Evolutionary conservation across 768 basidiomycete genomes (phyloP).

Genomic region (Hygrophoropsis aurantiaca): DNA sequence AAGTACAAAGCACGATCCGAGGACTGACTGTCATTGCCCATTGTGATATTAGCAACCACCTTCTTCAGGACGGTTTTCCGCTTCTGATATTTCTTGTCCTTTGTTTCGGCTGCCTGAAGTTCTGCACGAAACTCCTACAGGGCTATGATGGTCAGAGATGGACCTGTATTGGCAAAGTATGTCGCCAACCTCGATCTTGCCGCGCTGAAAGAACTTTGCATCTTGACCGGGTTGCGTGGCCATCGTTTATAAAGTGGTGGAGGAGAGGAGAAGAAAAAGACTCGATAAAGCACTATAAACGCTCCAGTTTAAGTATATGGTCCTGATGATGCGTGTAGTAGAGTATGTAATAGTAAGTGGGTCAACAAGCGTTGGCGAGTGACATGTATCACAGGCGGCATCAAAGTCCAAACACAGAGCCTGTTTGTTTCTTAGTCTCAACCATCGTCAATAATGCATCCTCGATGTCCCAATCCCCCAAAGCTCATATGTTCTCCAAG

Average conservation of each 20-base stretch:
- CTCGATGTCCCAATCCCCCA: not conserved
- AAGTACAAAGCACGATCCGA: slow-evolving; percentile 15
- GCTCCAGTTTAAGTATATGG: no score
- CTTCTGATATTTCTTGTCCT: slow-evolving; percentile 95
- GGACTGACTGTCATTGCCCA: slow-evolving; percentile 96
- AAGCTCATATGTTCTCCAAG: slow-evolving; percentile 15
- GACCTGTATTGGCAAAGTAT: slow-evolving; percentile 2
- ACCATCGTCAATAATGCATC: no score
- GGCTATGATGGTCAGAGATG: slow-evolving; percentile 14
- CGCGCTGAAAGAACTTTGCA: slow-evolving; percentile 89
- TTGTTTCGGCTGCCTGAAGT: slow-evolving; percentile 85
- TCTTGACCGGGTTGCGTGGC: slow-evolving; percentile 69
- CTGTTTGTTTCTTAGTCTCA: not conserved
- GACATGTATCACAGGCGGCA: no score
- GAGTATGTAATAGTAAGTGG: no score
- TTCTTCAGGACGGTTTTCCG: slow-evolving; percentile 95
- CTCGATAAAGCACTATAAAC: no score
- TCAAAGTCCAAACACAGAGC: not conserved
- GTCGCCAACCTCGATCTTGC: slow-evolving; percentile 81
- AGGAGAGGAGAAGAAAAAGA: not conserved
- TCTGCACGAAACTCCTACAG: slow-evolving; percentile 85
- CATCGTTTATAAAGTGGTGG: slow-evolving; percentile 27
- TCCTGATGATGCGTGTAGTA: no score
- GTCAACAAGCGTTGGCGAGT: no score
- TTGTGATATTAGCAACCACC: slow-evolving; percentile 98